These are phyloP conservation scores for Neonectria neomacrospora DNA, from an alignment of 2,329 filamentous ascomycete species.

Conservation along the genomic window DNA sequence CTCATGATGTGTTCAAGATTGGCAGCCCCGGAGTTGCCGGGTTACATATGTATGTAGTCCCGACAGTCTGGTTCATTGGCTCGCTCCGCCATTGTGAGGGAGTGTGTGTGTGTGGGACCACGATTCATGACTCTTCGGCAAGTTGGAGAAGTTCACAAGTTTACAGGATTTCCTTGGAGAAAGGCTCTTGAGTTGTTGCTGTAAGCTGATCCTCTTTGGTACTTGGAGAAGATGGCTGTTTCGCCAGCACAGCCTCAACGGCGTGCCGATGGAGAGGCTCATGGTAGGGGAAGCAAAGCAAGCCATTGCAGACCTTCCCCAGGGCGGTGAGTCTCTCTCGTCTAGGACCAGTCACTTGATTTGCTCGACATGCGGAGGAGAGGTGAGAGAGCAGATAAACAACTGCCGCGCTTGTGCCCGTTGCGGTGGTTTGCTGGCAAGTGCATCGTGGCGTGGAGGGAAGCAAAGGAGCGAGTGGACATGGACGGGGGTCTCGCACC, in stretches of 20 bases:
- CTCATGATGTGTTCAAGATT: background rate
- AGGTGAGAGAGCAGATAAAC: background rate
- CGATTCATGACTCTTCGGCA: background rate
- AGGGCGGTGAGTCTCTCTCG: background rate
- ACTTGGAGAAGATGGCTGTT: background rate
- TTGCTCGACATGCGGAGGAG: constrained; percentile 23
- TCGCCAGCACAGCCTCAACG: background rate
- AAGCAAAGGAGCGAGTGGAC: background rate
- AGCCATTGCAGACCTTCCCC: no score
- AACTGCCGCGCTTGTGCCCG: background rate
- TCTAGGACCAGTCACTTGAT: constrained; percentile 26
- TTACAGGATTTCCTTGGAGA: background rate
- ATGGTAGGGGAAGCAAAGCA: background rate
- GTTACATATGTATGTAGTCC: constrained; percentile 10
- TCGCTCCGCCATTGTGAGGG: constrained; percentile 7
- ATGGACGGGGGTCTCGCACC: background rate
- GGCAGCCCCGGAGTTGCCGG: constrained; percentile 5
- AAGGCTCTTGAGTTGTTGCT: background rate
- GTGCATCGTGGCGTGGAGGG: constrained; percentile 1
- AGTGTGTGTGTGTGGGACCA: background rate
- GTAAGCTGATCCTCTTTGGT: background rate
- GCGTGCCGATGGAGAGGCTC: background rate
- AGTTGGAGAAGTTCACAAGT: background rate
- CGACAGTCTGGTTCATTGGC: constrained; percentile 17
- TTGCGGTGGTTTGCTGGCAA: background rate